Evolutionary conservation across 2,329 filamentous ascomycete species (phyloP).

Genomic region (Geosmithia putterillii): DNA sequence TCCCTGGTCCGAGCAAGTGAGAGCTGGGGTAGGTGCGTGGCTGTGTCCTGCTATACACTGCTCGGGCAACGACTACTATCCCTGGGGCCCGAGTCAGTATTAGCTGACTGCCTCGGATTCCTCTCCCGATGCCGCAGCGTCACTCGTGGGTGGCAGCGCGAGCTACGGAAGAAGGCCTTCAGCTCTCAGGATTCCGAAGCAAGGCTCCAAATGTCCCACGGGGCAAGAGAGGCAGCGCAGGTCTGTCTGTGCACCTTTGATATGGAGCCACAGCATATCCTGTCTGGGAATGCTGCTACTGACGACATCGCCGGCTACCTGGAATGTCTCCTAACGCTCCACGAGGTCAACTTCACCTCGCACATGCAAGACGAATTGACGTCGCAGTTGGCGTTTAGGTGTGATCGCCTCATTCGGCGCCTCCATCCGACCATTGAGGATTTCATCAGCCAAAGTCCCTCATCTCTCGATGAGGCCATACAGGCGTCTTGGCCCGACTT

Average conservation of each 20-base stretch:
- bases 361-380: background rate
- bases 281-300: background rate
- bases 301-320: background rate
- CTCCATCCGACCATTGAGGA: conserved; percentile 29
- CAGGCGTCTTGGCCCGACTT: background rate
- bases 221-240: background rate
- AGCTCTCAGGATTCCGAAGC: background rate
- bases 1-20: background rate
- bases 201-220: background rate
- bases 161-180: background rate
- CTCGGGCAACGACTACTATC: background rate
- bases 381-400: background rate
- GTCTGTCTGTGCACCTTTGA: background rate
- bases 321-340: background rate
- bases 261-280: background rate
- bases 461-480: background rate
- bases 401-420: background rate
- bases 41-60: background rate
- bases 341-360: background rate
- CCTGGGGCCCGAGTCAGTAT: background rate
- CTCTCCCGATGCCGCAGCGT: conserved; percentile 16
- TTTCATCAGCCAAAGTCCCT: background rate
- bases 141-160: background rate
- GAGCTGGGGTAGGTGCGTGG: background rate
- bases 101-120: conserved; percentile 12